phyloP scores from a whole-genome alignment of 1,284 basidiomycete genomes.

The Cryptococcus sp. region DNA sequence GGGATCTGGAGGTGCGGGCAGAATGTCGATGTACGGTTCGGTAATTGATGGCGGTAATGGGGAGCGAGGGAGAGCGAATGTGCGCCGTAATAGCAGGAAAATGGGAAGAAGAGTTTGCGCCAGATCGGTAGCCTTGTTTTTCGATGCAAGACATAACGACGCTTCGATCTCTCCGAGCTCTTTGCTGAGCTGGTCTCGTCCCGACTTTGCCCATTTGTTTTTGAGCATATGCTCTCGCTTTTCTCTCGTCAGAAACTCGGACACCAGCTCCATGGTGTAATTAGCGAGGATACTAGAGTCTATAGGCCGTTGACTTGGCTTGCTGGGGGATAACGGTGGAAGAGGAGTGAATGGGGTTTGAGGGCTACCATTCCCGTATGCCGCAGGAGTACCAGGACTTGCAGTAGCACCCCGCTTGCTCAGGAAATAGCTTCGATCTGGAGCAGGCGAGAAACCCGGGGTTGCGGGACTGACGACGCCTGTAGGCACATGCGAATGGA shows the following conservation, averaged over 20 bases:
- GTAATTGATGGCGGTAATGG: slow-evolving; percentile 30
- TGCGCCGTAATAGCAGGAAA: slow-evolving; percentile 43
- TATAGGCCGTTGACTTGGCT: slow-evolving; percentile 2
- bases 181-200: slow-evolving; percentile 46
- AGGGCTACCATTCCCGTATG: slow-evolving; percentile 13
- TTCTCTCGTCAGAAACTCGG: slow-evolving; percentile 49
- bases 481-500: slow-evolving; percentile 7
- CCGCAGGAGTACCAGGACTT: slow-evolving; percentile 13
- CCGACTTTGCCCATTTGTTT: slow-evolving; percentile 50
- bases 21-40: slow-evolving; percentile 42
- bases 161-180: slow-evolving; percentile 52
- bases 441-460: slow-evolving; percentile 11
- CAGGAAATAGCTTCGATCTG: slow-evolving; percentile 17
- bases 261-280: slow-evolving; percentile 48
- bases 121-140: slow-evolving; percentile 23
- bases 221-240: slow-evolving; percentile 54
- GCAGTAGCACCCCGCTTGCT: slow-evolving; percentile 7
- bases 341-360: slow-evolving; percentile 18
- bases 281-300: slow-evolving; percentile 36
- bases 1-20: slow-evolving; percentile 46
- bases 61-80: slow-evolving; percentile 38
- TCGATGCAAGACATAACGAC: slow-evolving; percentile 33
- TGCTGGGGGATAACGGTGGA: slow-evolving; percentile 10
- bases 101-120: slow-evolving; percentile 36
- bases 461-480: not conserved